phyloP scores from a whole-genome alignment of 352 stramenopile genomes.

The Pythium oligandrum region DNA sequence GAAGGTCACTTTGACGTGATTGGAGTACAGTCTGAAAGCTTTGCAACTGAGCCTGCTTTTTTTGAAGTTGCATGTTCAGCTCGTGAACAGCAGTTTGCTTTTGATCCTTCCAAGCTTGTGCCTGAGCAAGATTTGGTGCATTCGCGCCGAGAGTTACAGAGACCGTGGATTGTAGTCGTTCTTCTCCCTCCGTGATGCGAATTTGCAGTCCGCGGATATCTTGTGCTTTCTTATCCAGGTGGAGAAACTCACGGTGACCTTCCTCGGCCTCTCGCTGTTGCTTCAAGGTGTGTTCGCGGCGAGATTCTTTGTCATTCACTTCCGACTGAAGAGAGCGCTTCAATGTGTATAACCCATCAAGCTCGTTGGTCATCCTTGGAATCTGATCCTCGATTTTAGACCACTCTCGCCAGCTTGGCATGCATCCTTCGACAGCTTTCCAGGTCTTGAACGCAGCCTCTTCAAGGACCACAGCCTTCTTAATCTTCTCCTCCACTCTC shows the following conservation, averaged over 20 bases:
- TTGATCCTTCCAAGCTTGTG: constrained; percentile 37
- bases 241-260: constrained; percentile 28
- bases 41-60: constrained; percentile 49
- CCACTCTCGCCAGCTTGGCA: constrained; percentile 72
- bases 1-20: constrained; percentile 31
- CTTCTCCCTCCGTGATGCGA: constrained; percentile 31
- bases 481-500: constrained; percentile 77
- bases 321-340: constrained; percentile 46
- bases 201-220: constrained; percentile 27
- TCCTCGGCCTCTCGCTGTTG: constrained; percentile 29
- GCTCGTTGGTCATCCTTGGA: constrained; percentile 33
- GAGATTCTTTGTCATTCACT: constrained; percentile 38
- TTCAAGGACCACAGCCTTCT: constrained; percentile 53
- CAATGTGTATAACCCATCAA: constrained; percentile 40
- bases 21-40: constrained; percentile 40
- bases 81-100: constrained; percentile 50
- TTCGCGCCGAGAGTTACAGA: constrained; percentile 29
- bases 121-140: constrained; percentile 29
- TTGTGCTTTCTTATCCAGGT: constrained; percentile 23
- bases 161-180: constrained; percentile 23
- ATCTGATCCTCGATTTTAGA: constrained; percentile 43
- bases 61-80: constrained; percentile 41
- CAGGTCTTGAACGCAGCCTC: constrained; percentile 37
- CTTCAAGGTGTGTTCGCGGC: constrained; percentile 12
- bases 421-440: constrained; percentile 47